Evolutionary conservation across 2,329 filamentous ascomycete genomes (phyloP), one percentile per base, ranked within the genome.

Genomic region (Exophiala aquamarina): DNA sequence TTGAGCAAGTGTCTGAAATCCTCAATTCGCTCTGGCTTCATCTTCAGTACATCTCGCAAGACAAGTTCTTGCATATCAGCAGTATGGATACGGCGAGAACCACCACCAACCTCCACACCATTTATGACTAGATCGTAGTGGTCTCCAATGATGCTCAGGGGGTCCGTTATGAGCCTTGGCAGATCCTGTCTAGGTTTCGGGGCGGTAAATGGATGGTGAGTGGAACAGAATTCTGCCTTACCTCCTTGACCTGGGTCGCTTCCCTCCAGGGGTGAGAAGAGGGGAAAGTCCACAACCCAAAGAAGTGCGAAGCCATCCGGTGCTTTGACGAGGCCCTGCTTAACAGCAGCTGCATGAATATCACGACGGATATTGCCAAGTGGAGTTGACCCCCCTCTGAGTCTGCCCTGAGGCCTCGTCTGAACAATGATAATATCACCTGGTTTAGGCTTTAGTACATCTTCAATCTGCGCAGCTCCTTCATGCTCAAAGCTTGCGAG

Each of bases 51-150:
- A 51, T 95, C 81, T 13, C 84, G 78, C 74, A 98, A 83, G 51
- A 98, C 77, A 56, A 87, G 89, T 56, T 90, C 84, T 63, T 98
- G 93, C 58, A 96, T 77, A 1, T 80, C 75, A 0, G 89, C 84
- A 34, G 86, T 78, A 68, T 98, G 93, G 47, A 97, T 96, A 77
- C 93, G 88, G 11, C 89, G 82, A 65, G 88, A 95, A 26, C 93
- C 94, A 9, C 93, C 93, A 19, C 93, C 93, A 2, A 98, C 79
- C 68, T 98, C 93, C 4, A 95, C 82, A 3, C 93, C 93, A 64
- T 98, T 98, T 59, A 97, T 81, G 0, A 98, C 92, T 11, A 98
- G 82, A 60, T 98, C 93, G 69, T 96, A 98, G 64, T 95, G 91
- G 60, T 95, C 92, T 3, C 87, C 94, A 58, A 78, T 81, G 1